Evolutionary conservation across 345 rosid species (phyloP), one percentile per base, ranked within the genome.

Genomic region (Psidium guajava): DNA sequence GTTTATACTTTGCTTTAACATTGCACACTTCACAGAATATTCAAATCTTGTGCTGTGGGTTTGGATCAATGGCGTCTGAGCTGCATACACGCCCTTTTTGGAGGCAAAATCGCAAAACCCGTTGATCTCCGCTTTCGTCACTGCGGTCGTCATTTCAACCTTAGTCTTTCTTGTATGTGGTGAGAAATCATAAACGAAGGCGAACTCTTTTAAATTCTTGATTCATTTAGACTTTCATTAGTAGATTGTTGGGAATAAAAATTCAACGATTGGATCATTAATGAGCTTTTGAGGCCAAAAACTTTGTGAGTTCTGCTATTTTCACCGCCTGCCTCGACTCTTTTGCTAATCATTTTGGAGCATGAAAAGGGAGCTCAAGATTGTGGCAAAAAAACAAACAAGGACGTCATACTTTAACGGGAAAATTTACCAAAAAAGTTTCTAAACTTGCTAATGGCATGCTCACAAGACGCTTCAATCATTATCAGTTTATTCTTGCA

Each of bases 1-100:
- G 87, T 84, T 82, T 91, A 87, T 89, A 52, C 93, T 90, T 91
- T 91, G 81, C 93, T 90, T 90, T 83, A 54, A 42, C 58, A 74
- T 83, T 55, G 52, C 52, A 10, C 36, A 36, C 36, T 36, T 36
- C 36, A 36, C 11, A 75, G 88, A 87, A 89, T 87, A 87, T 86
- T 81, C 91, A 87, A 84, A 82, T 61, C 91, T 89, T 89, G 87
- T 83, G 83, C 28, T 10, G 52, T 15, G 32, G 55, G 55, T 81
- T 81, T 81, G 15, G 55, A 49, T 52, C 54, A 24, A 22, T 81
- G 6, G 1, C 83, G 50, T 13, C 54, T 82, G 83, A 81, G 83
- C 54, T 81, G 83, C 54, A 25, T 13, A 12, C 83, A 51, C 56
- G 52, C 11, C 36, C 83, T n/a, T 50, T 24, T n/a, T 51, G 40